These are phyloP conservation scores for Straminergon stramineum DNA, from an alignment of 225 moss, liverwort and hornwort genomes.

Conservation along the genomic window DNA sequence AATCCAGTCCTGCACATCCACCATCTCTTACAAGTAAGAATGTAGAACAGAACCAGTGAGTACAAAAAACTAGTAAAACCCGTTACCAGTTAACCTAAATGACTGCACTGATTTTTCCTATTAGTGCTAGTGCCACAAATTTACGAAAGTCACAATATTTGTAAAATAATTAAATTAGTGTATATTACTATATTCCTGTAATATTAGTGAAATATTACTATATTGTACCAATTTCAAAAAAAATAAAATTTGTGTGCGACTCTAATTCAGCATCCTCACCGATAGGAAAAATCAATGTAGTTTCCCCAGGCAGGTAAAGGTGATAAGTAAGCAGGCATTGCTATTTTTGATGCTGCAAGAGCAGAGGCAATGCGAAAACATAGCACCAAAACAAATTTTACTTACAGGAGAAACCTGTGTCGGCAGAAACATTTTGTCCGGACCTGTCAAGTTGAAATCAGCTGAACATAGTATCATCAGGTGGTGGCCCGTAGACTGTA, in stretches of 20 bases:
- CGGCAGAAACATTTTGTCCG: not conserved
- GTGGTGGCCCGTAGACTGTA: constrained; percentile 89
- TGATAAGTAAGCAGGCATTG: not conserved
- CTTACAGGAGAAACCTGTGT: not conserved
- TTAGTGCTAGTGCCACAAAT: not conserved
- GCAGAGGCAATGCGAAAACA: not conserved
- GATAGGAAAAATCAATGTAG: not conserved
- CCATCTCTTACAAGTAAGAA: not conserved
- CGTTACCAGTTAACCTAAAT: not conserved
- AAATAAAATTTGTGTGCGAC: not conserved
- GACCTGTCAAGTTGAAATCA: constrained; percentile 2
- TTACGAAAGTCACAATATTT: not conserved
- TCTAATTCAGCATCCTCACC: not conserved
- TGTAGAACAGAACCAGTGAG: not conserved
- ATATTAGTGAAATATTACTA: not conserved
- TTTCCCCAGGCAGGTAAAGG: not conserved
- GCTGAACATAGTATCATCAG: constrained; percentile 79
- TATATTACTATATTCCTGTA: not conserved
- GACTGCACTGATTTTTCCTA: not conserved
- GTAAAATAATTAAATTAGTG: not conserved
- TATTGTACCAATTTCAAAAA: not conserved
- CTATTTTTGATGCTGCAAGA: not conserved
- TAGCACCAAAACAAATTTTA: not conserved
- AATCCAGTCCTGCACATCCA: not conserved
- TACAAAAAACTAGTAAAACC: not conserved